phyloP scores from a whole-genome alignment of 306 rosid species.

The Prunus mongolica region DNA sequence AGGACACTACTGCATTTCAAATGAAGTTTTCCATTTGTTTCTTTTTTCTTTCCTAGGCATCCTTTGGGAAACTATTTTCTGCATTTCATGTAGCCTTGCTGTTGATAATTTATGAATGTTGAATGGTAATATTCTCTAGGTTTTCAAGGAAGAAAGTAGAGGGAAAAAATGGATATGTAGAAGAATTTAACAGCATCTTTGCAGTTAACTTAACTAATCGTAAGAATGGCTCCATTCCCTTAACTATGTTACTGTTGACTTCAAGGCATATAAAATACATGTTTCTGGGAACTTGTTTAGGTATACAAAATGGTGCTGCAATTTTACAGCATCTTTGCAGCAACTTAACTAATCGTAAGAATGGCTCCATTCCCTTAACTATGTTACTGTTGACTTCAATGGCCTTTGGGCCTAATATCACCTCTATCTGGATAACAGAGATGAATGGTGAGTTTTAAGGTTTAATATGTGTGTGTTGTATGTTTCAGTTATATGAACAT shows the following conservation, averaged over 20 bases:
- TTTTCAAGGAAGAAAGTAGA: background rate
- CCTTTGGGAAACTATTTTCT: background rate
- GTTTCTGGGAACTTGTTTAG: background rate
- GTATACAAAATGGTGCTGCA: background rate
- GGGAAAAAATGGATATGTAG: background rate
- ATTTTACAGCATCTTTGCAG: background rate
- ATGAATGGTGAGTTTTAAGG: background rate
- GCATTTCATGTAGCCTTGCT: background rate
- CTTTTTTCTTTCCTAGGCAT: background rate
- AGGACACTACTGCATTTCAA: background rate
- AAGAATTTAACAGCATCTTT: too few species aligned
- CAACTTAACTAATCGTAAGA: background rate
- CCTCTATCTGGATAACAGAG: background rate
- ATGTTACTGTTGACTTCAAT: background rate
- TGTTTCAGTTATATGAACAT: background rate
- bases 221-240: too few species aligned
- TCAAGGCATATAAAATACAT: too few species aligned
- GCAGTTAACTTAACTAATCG: too few species aligned
- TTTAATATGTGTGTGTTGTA: background rate
- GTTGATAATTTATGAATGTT: background rate
- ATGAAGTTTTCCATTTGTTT: background rate
- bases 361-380: background rate
- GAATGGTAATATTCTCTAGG: background rate
- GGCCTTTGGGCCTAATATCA: background rate
- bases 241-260: too few species aligned